Percentiles rank a stretch among this genome's conserved stretches.
These are phyloP conservation scores for Oldenlandia corymbosa DNA, from an alignment of 257 asterid genomes.

Conservation along the genomic window DNA sequence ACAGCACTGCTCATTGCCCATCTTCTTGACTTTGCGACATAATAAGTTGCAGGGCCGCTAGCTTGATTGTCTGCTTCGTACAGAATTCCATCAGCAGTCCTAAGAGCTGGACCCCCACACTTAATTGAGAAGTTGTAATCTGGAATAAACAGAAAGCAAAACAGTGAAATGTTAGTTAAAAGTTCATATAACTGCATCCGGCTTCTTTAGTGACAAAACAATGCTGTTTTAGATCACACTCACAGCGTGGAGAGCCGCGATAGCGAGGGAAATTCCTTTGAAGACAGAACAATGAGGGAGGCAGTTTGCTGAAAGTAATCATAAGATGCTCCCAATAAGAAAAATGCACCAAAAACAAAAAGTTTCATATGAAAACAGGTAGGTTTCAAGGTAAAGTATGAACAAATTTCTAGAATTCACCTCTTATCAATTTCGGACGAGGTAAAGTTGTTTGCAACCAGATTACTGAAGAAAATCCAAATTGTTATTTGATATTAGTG, in stretches of 20 bases:
- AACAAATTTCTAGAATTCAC: conserved; percentile 24
- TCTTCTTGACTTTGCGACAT: conserved; percentile 35
- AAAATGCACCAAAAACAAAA: not conserved
- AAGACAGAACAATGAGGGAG: conserved; percentile 60
- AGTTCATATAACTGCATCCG: not conserved
- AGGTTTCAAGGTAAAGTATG: not conserved
- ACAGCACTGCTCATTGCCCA: conserved; percentile 90
- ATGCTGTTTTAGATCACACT: conserved; percentile 16
- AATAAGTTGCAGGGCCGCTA: conserved; percentile 69
- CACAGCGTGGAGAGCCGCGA: conserved; percentile 51
- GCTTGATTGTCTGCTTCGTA: conserved; percentile 50
- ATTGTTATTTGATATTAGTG: conserved; percentile 5
- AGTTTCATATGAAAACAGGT: conserved; percentile 4
- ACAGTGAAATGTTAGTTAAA: not conserved
- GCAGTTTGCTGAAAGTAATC: conserved; percentile 36
- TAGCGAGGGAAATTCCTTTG: conserved; percentile 62
- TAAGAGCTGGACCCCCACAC: conserved; percentile 60
- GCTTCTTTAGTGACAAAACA: not conserved
- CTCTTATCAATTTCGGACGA: conserved; percentile 38
- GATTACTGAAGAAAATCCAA: conserved; percentile 37
- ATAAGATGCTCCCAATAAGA: not conserved
- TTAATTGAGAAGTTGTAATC: conserved; percentile 66
- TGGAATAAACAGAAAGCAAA: conserved; percentile 29
- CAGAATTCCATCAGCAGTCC: conserved; percentile 27
- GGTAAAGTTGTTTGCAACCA: conserved; percentile 70